Evolutionary conservation across 352 stramenopile genomes (phyloP), one percentile per base, ranked within the genome.

Genomic region (Pythium periplocum): DNA sequence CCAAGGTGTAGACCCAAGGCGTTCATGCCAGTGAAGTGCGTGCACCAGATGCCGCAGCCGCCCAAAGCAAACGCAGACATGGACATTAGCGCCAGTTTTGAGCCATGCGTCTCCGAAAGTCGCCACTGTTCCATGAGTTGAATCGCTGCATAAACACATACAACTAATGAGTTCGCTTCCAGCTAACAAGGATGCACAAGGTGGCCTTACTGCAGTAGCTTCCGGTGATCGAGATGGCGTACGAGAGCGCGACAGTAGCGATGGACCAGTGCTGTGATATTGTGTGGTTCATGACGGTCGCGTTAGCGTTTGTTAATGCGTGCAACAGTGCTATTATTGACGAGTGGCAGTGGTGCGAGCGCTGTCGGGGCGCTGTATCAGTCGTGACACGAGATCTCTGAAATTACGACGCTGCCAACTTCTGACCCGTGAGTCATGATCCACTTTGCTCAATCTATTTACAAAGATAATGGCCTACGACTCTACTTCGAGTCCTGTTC

Each of bases 21-120:
- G 40, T 75, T 78, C 77, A 87, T 87, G 17, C 74, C 77, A 0
- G 75, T 77, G 45, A 87, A 85, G 32, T 87, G 77, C 72, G 75
- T 87, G 61, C 63, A 73, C 77, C 77, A 87, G 49, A 87, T 85
- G 12, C 74, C 70, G 44, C 74, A 82, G 7, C 74, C 74, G 32
- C 76, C 76, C 7, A 87, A 56, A 4, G 66, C 60, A 26, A 82
- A 11, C 0, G 71, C 58, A 8, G 76, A 68, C 0, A 82, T 12
- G 0, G 61, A 5, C 35, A 87, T 55, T 30, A 84, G 55, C 2
- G 75, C 34, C 17, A 72, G 39, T 53, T 83, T 82, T 41, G 2
- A 4, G 37, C 11, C n/a, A 30, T 17, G 42, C 9, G 12, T 42
- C 3, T 63, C 44, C 6, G 50, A 48, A 40, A 44, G 45, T 37